Base-by-base conservation (phyloP, 1,139 yeast species). In the Eremothecium gossypii region DNA sequence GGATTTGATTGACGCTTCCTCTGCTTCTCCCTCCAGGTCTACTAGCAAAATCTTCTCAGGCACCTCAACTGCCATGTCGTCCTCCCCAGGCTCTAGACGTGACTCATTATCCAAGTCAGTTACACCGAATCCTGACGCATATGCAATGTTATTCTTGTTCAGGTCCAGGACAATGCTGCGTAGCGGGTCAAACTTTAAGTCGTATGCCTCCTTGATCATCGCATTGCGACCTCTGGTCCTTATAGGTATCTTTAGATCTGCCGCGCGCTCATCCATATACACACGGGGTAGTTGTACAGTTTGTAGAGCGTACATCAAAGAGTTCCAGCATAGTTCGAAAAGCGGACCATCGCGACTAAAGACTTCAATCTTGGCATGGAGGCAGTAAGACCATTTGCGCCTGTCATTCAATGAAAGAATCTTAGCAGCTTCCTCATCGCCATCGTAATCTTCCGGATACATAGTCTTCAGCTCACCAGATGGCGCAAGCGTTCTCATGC, bases 331-430 rank as follows among this genome's bases (percentile, higher is more conserved):
- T 14, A 82, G 65, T 55, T 86, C 96, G 54, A 77, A 79, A 29
- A 84, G 66, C 3, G 96, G 93, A 1, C 95, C 95, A 2, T 85
- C 70, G 42, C 91, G 73, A 41, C 93, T 81, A 53, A 85, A 77
- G 1, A 87, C 86, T 53, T 83, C 81, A 38, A 87, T 69, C 52
- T 80, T 79, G 6, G 91, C 89, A 55, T 77, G 77, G 33, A 87
- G 61, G 10, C 82, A 85, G 63, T 77, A 77, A 39, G 77, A 68
- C 66, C 77, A 79, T 41, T 65, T 65, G 46, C 71, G 71, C 41
- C 65, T 66, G 17, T 65, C 61, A 34, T 57, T 64, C 43, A 47
- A 43, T 39, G 36, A 31, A 28, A 38, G 36, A 29, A 37, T 23
- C 37, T 10, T 11, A 7, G 29, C 29, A 7, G 35, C 43, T 17